These are phyloP conservation scores for Chrysanthemum seticuspe DNA, from an alignment of 129 eudicot species.

Conservation along the genomic window DNA sequence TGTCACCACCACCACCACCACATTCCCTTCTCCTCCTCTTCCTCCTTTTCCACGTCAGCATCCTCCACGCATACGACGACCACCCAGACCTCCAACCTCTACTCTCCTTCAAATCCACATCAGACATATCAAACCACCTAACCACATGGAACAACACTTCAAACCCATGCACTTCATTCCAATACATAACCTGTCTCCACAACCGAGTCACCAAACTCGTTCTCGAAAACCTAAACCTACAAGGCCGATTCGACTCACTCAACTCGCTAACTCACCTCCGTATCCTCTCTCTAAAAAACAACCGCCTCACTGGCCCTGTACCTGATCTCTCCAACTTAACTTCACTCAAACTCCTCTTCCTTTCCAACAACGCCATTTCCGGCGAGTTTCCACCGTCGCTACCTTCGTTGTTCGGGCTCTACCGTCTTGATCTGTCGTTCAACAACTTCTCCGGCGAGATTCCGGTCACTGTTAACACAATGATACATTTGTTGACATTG, in stretches of 20 bases:
- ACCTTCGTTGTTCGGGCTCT: slow-evolving; percentile 32
- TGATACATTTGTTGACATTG: slow-evolving; percentile 57
- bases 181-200: slow-evolving; percentile 66
- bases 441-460: slow-evolving; percentile 66
- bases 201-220: slow-evolving; percentile 70
- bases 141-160: slow-evolving; percentile 49
- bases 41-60: slow-evolving; percentile 24
- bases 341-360: slow-evolving; percentile 48
- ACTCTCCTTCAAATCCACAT: slow-evolving; percentile 61
- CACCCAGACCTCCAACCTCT: slow-evolving; percentile 56
- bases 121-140: slow-evolving; percentile 46
- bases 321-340: slow-evolving; percentile 68
- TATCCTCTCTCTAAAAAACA: slow-evolving; percentile 59
- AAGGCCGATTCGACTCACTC: slow-evolving; percentile 45
- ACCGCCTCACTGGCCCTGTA: slow-evolving; percentile 56
- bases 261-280: slow-evolving; percentile 58
- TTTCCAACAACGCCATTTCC: slow-evolving; percentile 61
- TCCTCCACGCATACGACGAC: slow-evolving; percentile 14
- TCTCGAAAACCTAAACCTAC: slow-evolving; percentile 63
- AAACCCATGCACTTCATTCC: slow-evolving; percentile 50
- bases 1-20: slow-evolving; percentile 33
- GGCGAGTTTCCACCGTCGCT: slow-evolving; percentile 52
- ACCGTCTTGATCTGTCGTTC: slow-evolving; percentile 70
- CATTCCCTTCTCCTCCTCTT: slow-evolving; percentile 12
- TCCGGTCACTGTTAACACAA: slow-evolving; percentile 36